phyloP scores from a whole-genome alignment of 805 yeast genomes.

The Ogataea nitratoaversa region DNA sequence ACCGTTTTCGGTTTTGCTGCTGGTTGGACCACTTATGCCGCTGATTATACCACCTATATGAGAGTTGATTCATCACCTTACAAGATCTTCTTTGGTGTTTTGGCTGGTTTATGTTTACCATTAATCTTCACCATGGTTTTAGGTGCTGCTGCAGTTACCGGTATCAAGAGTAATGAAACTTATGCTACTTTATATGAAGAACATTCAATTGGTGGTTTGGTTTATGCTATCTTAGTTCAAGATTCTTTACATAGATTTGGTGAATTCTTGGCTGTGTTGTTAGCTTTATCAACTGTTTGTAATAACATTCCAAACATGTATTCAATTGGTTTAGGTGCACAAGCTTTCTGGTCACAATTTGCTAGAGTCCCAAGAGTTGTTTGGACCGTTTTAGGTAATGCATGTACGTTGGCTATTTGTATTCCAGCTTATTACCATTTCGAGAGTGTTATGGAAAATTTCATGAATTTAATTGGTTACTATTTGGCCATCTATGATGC shows the following conservation, averaged over 20 bases:
- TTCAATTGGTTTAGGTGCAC: constrained; percentile 83
- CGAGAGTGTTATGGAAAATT: constrained; percentile 68
- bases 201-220: constrained; percentile 74
- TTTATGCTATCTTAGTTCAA: constrained; percentile 71
- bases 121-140: constrained; percentile 67
- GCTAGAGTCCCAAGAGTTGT: constrained; percentile 72
- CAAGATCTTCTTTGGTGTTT: constrained; percentile 61
- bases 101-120: constrained; percentile 63
- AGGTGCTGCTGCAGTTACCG: constrained; percentile 85
- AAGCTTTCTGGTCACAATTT: constrained; percentile 75
- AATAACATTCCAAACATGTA: constrained; percentile 94
- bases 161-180: constrained; percentile 41
- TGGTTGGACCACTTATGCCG: constrained; percentile 92
- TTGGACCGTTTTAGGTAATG: constrained; percentile 79
- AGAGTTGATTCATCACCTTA: constrained; percentile 55
- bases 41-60: constrained; percentile 89
- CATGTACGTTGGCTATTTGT: constrained; percentile 75
- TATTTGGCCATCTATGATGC: constrained; percentile 83
- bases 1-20: constrained; percentile 83
- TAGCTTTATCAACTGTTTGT: constrained; percentile 83
- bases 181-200: constrained; percentile 50
- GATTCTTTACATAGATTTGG: constrained; percentile 87
- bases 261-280: constrained; percentile 78
- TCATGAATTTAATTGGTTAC: constrained; percentile 89
- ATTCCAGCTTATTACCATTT: constrained; percentile 84